These are phyloP conservation scores for Boletus vermiculosoides DNA, from an alignment of 768 basidiomycete species.

Conservation along the genomic window DNA sequence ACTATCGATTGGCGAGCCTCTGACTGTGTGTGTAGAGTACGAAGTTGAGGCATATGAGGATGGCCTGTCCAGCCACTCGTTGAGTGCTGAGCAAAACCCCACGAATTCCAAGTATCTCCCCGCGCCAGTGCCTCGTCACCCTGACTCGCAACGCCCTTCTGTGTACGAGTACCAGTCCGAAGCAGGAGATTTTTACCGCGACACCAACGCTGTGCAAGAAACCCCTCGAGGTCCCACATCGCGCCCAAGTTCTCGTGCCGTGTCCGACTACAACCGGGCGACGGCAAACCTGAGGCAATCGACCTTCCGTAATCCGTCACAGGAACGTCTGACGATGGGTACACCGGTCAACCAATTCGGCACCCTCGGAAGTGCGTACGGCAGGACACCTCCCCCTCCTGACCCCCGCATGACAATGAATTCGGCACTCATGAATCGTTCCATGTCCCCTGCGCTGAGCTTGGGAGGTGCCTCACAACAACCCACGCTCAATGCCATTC, in stretches of 20 bases:
- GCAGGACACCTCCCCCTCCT: constrained; percentile 40
- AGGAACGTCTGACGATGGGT: constrained; percentile 39
- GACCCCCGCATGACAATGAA: constrained; percentile 48
- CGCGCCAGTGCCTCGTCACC: constrained; percentile 38
- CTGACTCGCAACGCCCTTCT: constrained; percentile 41
- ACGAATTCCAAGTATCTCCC: constrained; percentile 24
- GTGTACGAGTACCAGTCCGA: constrained; percentile 44
- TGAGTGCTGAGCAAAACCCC: constrained; percentile 30
- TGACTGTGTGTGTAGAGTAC: constrained; percentile 46
- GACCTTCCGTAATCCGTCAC: constrained; percentile 31
- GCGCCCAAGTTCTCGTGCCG: constrained; percentile 33
- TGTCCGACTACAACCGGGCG: constrained; percentile 33
- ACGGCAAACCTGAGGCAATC: constrained; percentile 24
- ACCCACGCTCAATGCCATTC: constrained; percentile 29
- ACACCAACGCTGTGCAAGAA: constrained; percentile 45
- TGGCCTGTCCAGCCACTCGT: constrained; percentile 47
- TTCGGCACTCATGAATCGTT: constrained; percentile 41
- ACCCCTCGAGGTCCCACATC: constrained; percentile 26
- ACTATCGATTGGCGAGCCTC: neutral
- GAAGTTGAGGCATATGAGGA: constrained; percentile 62
- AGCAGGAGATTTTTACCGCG: constrained; percentile 59
- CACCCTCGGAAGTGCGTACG: constrained; percentile 39
- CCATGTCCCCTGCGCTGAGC: constrained; percentile 34
- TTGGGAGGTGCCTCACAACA: constrained; percentile 32
- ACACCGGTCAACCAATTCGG: constrained; percentile 38